phyloP scores from a whole-genome alignment of 2,329 filamentous ascomycete genomes.

The Fusarium chuoi region DNA sequence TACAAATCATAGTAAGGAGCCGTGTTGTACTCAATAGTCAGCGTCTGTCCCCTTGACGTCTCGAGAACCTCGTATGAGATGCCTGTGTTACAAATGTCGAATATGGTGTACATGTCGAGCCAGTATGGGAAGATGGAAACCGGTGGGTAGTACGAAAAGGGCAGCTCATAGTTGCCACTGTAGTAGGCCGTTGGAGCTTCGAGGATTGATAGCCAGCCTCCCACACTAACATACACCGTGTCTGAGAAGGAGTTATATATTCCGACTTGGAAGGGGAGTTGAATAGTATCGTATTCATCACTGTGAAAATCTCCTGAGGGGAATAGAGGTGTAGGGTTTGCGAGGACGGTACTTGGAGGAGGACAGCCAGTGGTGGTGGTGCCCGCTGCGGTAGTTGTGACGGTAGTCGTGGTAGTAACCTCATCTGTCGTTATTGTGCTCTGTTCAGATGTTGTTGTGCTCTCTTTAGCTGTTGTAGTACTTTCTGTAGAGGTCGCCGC shows the following conservation, averaged over 20 bases:
- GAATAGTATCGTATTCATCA: not conserved
- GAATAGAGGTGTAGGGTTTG: not conserved
- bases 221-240: not conserved
- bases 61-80: not conserved
- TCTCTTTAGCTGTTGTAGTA: not conserved
- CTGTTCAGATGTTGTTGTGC: not conserved
- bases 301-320: not conserved
- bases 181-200: not conserved
- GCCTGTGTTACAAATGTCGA: not conserved
- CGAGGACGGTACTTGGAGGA: not conserved
- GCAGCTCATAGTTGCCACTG: rapidly evolving
- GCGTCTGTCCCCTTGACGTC: not conserved
- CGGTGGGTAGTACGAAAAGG: rapidly evolving
- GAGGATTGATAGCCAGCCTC: not conserved
- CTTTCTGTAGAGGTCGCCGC: not conserved
- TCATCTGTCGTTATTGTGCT: not conserved
- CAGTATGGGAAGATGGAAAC: not conserved
- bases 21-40: not conserved
- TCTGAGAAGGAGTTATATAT: not conserved
- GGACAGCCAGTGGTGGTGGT: not conserved
- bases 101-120: not conserved
- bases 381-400: not conserved
- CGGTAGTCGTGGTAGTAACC: rapidly evolving
- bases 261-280: not conserved
- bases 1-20: too few species aligned